Conservation (phyloP, 2,329 filamentous ascomycete species). For the Fusarium secorum region DNA sequence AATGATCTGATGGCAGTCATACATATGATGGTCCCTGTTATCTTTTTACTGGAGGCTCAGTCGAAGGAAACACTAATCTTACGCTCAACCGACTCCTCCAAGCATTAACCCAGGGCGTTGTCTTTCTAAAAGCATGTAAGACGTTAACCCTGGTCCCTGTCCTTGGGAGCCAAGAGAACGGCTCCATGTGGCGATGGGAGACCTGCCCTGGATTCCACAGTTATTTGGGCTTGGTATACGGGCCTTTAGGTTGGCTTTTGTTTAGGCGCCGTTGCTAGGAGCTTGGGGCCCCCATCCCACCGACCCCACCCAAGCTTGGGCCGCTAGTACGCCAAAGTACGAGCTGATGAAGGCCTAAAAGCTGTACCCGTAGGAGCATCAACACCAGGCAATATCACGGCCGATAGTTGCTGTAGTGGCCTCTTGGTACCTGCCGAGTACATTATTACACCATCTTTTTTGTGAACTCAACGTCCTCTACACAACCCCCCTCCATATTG, state of each 20-base stretch:
- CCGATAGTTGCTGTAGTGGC: conserved; percentile 4
- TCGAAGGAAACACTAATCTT: not conserved
- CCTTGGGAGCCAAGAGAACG: conserved; percentile 19
- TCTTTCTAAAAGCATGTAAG: not conserved
- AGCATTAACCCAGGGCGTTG: not conserved
- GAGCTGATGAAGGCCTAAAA: conserved; percentile 25
- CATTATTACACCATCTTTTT: conserved; percentile 22
- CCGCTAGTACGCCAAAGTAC: conserved; percentile 32
- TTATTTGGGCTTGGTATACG: conserved; percentile 19
- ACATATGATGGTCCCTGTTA: not conserved
- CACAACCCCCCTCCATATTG: not conserved
- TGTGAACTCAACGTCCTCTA: conserved; percentile 16
- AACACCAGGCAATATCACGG: conserved; percentile 19
- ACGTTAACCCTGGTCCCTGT: conserved; percentile 12
- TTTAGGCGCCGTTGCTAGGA: conserved; percentile 43
- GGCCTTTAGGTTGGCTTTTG: conserved; percentile 32
- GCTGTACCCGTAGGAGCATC: conserved; percentile 27
- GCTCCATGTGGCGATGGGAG: conserved; percentile 19
- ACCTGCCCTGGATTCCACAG: conserved; percentile 23
- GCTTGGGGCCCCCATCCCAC: conserved; percentile 31
- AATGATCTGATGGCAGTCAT: not conserved
- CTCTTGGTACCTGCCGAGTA: conserved; percentile 32
- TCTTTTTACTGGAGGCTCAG: not conserved
- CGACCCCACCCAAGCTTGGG: conserved; percentile 36
- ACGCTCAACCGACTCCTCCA: not conserved